These are phyloP conservation scores for Sechiopsis laciniata DNA, from an alignment of 306 rosid genomes.

Conservation along the genomic window DNA sequence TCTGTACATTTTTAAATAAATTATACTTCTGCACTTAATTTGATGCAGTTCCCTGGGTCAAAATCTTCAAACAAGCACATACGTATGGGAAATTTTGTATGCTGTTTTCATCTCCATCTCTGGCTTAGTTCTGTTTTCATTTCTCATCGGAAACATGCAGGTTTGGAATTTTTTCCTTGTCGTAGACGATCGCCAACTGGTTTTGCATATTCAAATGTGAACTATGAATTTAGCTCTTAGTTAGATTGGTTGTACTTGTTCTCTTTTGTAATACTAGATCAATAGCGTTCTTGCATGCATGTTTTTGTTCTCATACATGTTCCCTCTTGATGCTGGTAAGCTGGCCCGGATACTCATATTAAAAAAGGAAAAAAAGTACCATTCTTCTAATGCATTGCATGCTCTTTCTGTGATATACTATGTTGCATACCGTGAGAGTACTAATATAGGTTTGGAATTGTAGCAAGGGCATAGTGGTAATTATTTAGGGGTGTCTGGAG, in stretches of 20 bases:
- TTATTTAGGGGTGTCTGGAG: too few relatives aligned
- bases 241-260: not conserved
- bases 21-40: not conserved
- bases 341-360: not conserved
- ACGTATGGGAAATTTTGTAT: slow-evolving; percentile 32
- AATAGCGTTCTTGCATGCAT: not conserved
- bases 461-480: too few relatives aligned
- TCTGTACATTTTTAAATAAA: not conserved
- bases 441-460: too few relatives aligned
- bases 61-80: slow-evolving; percentile 28
- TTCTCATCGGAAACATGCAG: slow-evolving; percentile 38
- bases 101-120: slow-evolving; percentile 27
- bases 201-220: slow-evolving; percentile 1
- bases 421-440: too few relatives aligned
- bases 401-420: not conserved
- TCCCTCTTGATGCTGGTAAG: not conserved
- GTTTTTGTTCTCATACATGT: not conserved
- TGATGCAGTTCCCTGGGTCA: slow-evolving; percentile 33
- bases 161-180: slow-evolving; percentile 21
- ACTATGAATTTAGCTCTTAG: not conserved
- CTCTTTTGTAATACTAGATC: slow-evolving; percentile 4
- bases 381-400: slow-evolving; percentile 6
- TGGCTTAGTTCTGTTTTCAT: slow-evolving; percentile 33
- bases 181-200: not conserved
- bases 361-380: not conserved